Evolutionary conservation across 495 filamentous ascomycete genomes (phyloP).

Genomic region (Penicillium paxilli): DNA sequence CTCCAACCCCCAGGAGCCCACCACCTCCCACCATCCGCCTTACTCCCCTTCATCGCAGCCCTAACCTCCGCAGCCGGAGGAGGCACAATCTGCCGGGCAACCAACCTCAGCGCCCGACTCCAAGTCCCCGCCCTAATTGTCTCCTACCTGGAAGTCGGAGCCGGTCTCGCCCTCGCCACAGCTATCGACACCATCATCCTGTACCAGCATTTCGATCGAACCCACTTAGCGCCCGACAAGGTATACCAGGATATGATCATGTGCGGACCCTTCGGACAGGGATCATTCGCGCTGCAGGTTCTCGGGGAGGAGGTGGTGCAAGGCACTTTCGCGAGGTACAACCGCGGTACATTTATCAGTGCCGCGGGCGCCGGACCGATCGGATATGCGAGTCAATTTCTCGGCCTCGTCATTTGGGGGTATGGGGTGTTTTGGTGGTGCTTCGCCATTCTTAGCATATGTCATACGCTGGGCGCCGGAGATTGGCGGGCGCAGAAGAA

Average conservation of each 20-base stretch:
- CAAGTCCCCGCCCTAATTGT: too few relatives aligned
- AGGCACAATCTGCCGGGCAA: too few relatives aligned
- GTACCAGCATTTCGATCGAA: conserved; percentile 24
- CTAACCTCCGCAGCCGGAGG: too few relatives aligned
- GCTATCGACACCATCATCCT: conserved; percentile 23
- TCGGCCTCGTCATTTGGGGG: conserved; percentile 29
- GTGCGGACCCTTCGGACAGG: conserved; percentile 37
- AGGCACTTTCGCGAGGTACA: conserved; percentile 27
- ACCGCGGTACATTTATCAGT: conserved; percentile 26
- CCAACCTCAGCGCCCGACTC: too few relatives aligned
- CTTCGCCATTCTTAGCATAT: conserved; percentile 33
- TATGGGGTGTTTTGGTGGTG: conserved; percentile 36
- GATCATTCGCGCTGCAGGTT: conserved; percentile 29
- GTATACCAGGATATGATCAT: conserved; percentile 40
- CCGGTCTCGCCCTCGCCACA: conserved; percentile 25
- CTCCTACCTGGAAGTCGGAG: conserved; percentile 30
- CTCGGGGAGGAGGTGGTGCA: conserved; percentile 21
- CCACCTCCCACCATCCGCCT: too few relatives aligned
- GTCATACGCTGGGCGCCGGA: conserved; percentile 22
- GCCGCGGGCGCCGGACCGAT: conserved; percentile 18
- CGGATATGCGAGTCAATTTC: conserved; percentile 20
- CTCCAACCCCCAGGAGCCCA: too few relatives aligned
- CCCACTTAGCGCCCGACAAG: conserved; percentile 15
- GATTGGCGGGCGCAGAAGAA: conserved; percentile 16
- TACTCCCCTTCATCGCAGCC: too few relatives aligned